Evolutionary conservation across 2,329 filamentous ascomycete genomes (phyloP), one percentile per base, ranked within the genome.

Genomic region (Corinectria fuckeliana): DNA sequence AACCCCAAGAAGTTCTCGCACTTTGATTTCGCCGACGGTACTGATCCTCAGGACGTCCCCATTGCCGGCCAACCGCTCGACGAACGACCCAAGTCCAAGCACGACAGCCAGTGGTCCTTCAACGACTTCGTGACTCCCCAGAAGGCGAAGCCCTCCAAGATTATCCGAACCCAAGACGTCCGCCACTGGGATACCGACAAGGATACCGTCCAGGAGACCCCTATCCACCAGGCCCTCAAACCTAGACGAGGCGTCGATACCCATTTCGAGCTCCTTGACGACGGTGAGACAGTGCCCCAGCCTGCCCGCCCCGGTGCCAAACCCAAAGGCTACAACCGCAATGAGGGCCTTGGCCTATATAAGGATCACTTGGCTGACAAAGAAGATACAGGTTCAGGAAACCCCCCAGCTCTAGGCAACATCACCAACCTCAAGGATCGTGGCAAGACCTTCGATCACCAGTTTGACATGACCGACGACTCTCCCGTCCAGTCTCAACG

Each of bases 241-340:
- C 83, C 90, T 34, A 91, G 94, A 60, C 91, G 88, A 39, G 91
- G 96, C 69, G 89, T 90, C 16, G 88, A 93, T 72, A 79, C 88
- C 1, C 92, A 98, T 76, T 97, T 97, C 72, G 88, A 95, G 61
- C 85, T 97, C 69, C 81, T 86, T 53, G 93, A 98, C 72, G 88
- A 93, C 56, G 88, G 86, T 48, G 84, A 84, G 30, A 85, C 85
- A 49, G 78, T 81, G 14, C 82, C 79, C 7, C 80, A 83, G 54
- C 77, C 79, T 41, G 81, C 81, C 50, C 70, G 75, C 47, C 71
- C 76, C 50, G 76, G 75, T 48, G 79, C 80, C 41, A 71, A 72
- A 49, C 82, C 81, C 51, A 82, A 81, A 56, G 86, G 85, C 42
- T 76, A 81, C n/a, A 82, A 77, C 34, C 83, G 88, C 57, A 92